Conservation (phyloP, 2,329 filamentous ascomycete species). For the Gremmenia infestans region DNA sequence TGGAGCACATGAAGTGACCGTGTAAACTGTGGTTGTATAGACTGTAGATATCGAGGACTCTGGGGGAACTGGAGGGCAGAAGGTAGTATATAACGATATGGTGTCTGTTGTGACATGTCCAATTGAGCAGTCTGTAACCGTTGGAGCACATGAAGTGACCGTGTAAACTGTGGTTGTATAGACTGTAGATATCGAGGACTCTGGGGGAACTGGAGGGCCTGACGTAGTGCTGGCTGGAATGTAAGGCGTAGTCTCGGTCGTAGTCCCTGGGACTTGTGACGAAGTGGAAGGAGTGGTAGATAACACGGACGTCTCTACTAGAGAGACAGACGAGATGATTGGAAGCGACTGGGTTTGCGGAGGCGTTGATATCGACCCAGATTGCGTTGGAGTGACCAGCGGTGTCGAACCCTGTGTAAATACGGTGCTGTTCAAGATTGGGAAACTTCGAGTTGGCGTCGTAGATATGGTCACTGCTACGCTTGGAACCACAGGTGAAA, state of each 20-base stretch:
- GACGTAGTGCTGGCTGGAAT: neutral
- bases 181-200: neutral
- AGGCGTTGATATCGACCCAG: too few relatives aligned
- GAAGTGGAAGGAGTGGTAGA: too few relatives aligned
- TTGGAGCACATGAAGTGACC: neutral
- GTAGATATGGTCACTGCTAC: too few relatives aligned
- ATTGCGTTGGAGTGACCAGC: too few relatives aligned
- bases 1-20: neutral
- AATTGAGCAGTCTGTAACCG: neutral
- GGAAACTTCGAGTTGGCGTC: too few relatives aligned
- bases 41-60: neutral
- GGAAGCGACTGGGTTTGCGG: too few relatives aligned
- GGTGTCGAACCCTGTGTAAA: too few relatives aligned
- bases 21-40: neutral
- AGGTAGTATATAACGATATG: neutral
- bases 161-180: neutral
- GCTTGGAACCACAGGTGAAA: too few relatives aligned
- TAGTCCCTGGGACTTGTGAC: slow-evolving; percentile 9
- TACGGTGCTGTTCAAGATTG: too few relatives aligned
- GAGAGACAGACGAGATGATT: too few relatives aligned
- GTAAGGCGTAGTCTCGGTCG: slow-evolving; percentile 11
- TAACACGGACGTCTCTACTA: too few relatives aligned
- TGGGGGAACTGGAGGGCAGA: neutral
- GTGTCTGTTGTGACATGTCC: neutral
- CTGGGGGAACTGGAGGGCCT: neutral